Conservation (phyloP, 2,329 filamentous ascomycete species). For the Pseudopyrenochaeta lycopersici region DNA sequence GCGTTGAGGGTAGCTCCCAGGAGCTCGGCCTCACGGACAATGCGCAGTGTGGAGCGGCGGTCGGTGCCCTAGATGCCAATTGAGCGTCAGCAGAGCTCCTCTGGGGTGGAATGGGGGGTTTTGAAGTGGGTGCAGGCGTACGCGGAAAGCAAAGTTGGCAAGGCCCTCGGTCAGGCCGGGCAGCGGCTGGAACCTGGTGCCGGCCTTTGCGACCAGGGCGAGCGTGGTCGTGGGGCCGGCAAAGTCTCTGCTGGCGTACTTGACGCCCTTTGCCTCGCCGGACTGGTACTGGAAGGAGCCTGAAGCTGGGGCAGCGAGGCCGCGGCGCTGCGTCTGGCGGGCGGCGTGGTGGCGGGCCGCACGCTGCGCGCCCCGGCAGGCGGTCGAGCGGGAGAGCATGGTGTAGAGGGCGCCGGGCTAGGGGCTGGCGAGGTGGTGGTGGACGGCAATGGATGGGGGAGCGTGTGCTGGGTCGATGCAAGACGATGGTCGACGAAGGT, state of each 20-base stretch:
- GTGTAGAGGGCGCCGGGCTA: slow-evolving; percentile 49
- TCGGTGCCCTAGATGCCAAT: slow-evolving; percentile 74
- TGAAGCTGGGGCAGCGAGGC: slow-evolving; percentile 73
- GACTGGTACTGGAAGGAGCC: slow-evolving; percentile 87
- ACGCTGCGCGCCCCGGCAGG: slow-evolving; percentile 71
- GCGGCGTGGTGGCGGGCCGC: slow-evolving; percentile 68
- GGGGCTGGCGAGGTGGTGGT: slow-evolving; percentile 58
- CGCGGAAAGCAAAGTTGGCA: slow-evolving; percentile 98
- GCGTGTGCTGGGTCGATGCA: slow-evolving; percentile 12
- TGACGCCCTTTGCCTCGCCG: slow-evolving; percentile 85
- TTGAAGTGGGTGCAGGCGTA: slow-evolving; percentile 52
- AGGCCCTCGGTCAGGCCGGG: slow-evolving; percentile 91
- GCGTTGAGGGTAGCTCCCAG: slow-evolving; percentile 88
- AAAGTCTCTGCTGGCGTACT: slow-evolving; percentile 90
- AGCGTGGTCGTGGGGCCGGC: slow-evolving; percentile 89
- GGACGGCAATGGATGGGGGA: slow-evolving; percentile 58
- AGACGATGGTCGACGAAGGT: slow-evolving; percentile 18
- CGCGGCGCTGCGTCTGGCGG: slow-evolving; percentile 64
- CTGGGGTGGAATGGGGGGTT: neutral
- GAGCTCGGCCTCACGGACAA: slow-evolving; percentile 93
- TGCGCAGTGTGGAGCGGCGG: slow-evolving; percentile 88
- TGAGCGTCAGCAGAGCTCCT: slow-evolving; percentile 34
- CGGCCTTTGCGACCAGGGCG: slow-evolving; percentile 91
- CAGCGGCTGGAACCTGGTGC: slow-evolving; percentile 88
- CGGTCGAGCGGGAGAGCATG: slow-evolving; percentile 74